Evolutionary conservation across 1,284 basidiomycete genomes (phyloP), one percentile per base, ranked within the genome.

Genomic region (Lentinula novae-zelandiae): DNA sequence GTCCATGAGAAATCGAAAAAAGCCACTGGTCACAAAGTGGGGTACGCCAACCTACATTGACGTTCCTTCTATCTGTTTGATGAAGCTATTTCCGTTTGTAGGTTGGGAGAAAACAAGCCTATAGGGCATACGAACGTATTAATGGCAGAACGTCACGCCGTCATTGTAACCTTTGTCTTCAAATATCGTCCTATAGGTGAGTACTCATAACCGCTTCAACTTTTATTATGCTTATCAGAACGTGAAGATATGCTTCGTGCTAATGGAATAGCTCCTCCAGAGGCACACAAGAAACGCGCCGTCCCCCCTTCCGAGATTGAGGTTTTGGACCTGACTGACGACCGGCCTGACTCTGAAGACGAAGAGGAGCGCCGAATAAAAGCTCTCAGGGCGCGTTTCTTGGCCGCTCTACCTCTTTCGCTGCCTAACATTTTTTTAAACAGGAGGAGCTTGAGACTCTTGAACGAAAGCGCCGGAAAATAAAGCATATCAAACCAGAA

Each of bases 1-100:
- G 57, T 77, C 17, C 75, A 78, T 39, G 76, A 77, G 46, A 70
- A 69, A 13, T 68, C 71, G 12, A 77, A 78, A 63, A 77, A 77
- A 60, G 75, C 68, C 8, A 66, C 73, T 3, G 68, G 70, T 1
- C 75, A 78, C 34, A 69, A 71, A 52, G 65, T 76, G 38, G 70
- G 68, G 74, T 76, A 46, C 54, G 74, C 66, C 40, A 44, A 51
- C 20, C 27, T 27, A 27, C 27, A 27, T 59, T 17, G 13, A 12
- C 15, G 33, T 17, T 22, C 6, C n/a, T n/a, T 46, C 17, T 12
- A 53, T 12, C 55, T 1, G 31, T 38, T 13, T 42, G 36, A 13
- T 52, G 13, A 34, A 36, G 33, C 4, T 12, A n/a, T 6, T 39
- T 12, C 8, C 8, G n/a, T 13, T 22, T 42, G 20, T 12, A 51